Conservation (phyloP, 352 stramenopile species). For the Phytophthora sp. region DNA sequence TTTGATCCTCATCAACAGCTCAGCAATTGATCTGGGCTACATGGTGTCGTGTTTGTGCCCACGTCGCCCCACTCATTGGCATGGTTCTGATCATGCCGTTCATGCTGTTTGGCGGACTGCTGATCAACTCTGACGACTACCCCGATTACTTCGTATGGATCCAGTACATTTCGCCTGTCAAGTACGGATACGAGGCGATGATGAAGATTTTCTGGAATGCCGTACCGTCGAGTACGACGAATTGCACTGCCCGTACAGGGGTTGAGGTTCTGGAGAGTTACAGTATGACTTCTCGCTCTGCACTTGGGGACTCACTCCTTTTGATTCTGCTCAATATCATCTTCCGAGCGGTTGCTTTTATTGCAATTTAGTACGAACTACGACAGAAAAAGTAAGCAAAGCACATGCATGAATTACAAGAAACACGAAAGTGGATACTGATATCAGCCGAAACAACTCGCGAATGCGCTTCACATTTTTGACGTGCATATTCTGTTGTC, state of each 20-base stretch:
- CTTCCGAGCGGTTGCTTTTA: conserved; percentile 40
- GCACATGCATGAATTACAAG: too few species aligned
- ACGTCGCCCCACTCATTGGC: conserved; percentile 43
- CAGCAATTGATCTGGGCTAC: conserved; percentile 35
- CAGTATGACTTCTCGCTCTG: conserved; percentile 29
- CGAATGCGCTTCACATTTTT: too few species aligned
- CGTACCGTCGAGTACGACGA: conserved; percentile 26
- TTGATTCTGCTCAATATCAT: conserved; percentile 38
- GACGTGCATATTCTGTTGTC: too few species aligned
- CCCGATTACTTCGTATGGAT: conserved; percentile 46
- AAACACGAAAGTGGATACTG: too few species aligned
- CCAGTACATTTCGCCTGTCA: conserved; percentile 46
- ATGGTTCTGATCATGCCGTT: conserved; percentile 40
- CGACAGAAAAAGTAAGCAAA: too few species aligned
- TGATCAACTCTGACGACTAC: conserved; percentile 42
- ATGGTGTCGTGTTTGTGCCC: conserved; percentile 45
- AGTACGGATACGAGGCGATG: conserved; percentile 40
- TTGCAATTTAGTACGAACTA: too few species aligned
- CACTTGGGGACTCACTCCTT: conserved; percentile 23
- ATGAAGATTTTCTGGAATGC: conserved; percentile 46
- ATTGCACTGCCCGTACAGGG: conserved; percentile 34
- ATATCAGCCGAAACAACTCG: too few species aligned
- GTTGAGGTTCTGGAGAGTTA: conserved; percentile 44
- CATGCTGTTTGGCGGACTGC: conserved; percentile 44
- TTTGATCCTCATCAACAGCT: conserved; percentile 38